Conservation (phyloP, 768 basidiomycete genomes). For the Suillus weaverae region DNA sequence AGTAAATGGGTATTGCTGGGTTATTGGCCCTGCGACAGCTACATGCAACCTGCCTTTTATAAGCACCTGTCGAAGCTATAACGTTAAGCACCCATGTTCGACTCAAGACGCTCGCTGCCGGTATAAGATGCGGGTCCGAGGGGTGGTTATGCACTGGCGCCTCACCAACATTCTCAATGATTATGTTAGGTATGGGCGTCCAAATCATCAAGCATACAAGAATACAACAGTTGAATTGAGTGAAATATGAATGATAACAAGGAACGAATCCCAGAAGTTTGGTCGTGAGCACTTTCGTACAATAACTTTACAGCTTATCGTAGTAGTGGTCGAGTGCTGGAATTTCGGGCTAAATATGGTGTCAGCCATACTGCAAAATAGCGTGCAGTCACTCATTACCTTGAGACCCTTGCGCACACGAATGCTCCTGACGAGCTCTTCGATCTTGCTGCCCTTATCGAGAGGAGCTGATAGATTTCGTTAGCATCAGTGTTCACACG, state of each 20-base stretch:
- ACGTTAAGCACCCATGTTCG: background rate
- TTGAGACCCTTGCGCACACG: conserved; percentile 95
- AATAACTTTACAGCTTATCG: conserved; percentile 74
- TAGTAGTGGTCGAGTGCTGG: conserved; percentile 88
- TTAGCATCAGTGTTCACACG: conserved; percentile 5
- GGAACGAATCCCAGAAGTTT: conserved; percentile 17
- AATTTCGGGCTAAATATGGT: conserved; percentile 71
- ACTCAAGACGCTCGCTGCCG: background rate
- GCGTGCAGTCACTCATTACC: conserved; percentile 38
- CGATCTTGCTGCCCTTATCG: conserved; percentile 91
- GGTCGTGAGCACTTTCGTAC: conserved; percentile 10
- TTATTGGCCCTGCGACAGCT: background rate
- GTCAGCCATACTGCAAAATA: background rate
- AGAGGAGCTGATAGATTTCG: conserved; percentile 53
- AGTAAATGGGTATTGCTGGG: background rate
- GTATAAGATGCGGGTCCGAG: background rate
- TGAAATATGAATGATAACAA: conserved; percentile 17
- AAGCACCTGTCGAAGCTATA: background rate
- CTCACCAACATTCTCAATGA: background rate
- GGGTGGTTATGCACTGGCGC: background rate
- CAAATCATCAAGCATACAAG: conserved; percentile 5
- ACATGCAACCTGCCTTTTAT: background rate
- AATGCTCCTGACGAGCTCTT: conserved; percentile 79
- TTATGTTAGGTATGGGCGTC: background rate
- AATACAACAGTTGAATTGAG: conserved; percentile 16